Base-by-base conservation (phyloP, 2,329 filamentous ascomycete species). In the Tolypocladium pustulatum region DNA sequence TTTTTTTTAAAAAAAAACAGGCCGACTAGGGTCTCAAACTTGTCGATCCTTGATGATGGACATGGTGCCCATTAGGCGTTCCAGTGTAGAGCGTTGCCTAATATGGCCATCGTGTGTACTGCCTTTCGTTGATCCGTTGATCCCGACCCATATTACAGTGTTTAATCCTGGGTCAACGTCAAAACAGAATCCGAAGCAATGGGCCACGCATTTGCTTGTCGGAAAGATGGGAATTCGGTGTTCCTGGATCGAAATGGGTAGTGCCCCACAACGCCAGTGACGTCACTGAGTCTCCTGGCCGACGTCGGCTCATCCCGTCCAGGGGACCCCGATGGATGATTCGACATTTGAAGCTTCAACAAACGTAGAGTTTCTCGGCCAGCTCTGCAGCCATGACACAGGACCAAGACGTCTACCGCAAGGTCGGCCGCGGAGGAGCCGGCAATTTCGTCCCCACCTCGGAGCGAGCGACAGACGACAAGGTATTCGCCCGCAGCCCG, bases 371-470 rank as follows among this genome's bases (percentile, higher is more conserved):
- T 34, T n/a, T 34, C 49, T 5, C 49, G 3, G 49, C 30, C 36
- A 40, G 13, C 25, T 15, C 22, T 22, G 17, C 34, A 49, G 56
- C 25, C 52, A 68, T 67, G 62, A 55, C 66, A 41, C 59, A 64
- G 58, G 65, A 69, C 41, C 64, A 67, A 59, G 80, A 80, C 64
- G 74, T 74, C 56, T 80, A 79, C 63, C 75, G 76, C 63, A 77
- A 76, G 60, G 76, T 79, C 49, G 84, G 85, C 58, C 81, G 85
- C 55, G 85, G 85, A 57, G 85, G 85, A 55, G 84, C 84, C 7
- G 85, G 85, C 57, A 88, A 88, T 71, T 85, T 80, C 68, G 79
- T 78, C 65, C 75, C 75, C 66, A 76, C 79, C 62, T 75, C 79
- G 63, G 77, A 34, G 54, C 38, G 27, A 6, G 40, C 25, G 20